Conservation (phyloP, 2,329 filamentous ascomycete species). For the Claviceps sp. region DNA sequence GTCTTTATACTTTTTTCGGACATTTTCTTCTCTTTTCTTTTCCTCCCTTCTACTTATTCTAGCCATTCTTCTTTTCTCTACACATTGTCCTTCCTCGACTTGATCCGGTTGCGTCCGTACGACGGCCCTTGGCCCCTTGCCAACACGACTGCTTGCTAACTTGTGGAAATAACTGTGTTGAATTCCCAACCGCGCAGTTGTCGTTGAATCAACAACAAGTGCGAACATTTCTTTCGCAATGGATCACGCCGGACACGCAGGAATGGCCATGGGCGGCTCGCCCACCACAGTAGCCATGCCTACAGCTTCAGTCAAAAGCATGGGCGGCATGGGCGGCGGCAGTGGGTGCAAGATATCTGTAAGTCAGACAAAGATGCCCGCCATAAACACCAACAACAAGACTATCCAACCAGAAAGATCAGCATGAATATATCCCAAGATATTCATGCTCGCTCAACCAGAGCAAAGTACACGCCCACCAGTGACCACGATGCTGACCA, state of each 20-base stretch:
- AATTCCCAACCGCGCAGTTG: too few relatives aligned
- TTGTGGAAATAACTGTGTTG: too few relatives aligned
- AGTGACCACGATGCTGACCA: background rate
- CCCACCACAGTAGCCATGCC: slow-evolving; percentile 5
- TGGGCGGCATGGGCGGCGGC: slow-evolving; percentile 14
- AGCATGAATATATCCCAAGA: background rate
- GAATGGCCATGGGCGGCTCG: slow-evolving; percentile 6
- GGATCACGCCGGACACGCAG: slow-evolving; percentile 8
- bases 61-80: background rate
- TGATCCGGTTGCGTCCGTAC: background rate
- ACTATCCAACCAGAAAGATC: background rate
- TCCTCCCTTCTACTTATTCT: background rate
- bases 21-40: background rate
- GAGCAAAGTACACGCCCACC: too few relatives aligned
- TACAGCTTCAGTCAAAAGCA: slow-evolving; percentile 6
- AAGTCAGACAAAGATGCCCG: background rate
- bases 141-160: too few relatives aligned
- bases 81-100: background rate
- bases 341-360: slow-evolving; percentile 27
- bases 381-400: too few relatives aligned
- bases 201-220: too few relatives aligned
- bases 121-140: too few relatives aligned
- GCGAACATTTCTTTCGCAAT: background rate
- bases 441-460: too few relatives aligned
- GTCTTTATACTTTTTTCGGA: background rate